Conservation (phyloP, 208 protist species). For the Balamuthia mandrillaris region DNA sequence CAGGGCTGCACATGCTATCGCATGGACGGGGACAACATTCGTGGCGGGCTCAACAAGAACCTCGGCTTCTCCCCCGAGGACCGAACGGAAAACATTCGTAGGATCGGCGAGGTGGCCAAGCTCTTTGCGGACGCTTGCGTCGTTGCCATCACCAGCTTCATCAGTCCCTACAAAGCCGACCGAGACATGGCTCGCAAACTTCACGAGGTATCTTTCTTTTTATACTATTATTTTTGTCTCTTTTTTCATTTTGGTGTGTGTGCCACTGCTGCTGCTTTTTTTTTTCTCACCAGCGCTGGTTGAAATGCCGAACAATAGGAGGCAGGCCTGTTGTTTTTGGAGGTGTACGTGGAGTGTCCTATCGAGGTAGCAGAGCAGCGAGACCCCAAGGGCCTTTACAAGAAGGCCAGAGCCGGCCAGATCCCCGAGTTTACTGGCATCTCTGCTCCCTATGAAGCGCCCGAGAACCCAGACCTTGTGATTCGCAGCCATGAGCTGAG, state of each 20-base stretch:
- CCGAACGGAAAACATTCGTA: slow-evolving; percentile 9
- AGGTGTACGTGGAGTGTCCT: not conserved
- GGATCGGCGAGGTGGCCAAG: slow-evolving; percentile 21
- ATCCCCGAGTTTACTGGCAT: slow-evolving; percentile 31
- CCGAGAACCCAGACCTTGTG: not conserved
- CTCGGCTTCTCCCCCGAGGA: slow-evolving; percentile 13
- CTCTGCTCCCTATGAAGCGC: slow-evolving; percentile 8
- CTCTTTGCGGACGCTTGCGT: not conserved
- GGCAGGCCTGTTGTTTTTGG: slow-evolving; percentile 1
- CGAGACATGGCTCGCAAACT: not conserved
- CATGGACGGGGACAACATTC: slow-evolving; percentile 28
- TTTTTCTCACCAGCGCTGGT: too few relatives aligned
- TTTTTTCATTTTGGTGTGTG: too few relatives aligned
- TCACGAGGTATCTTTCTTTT: too few relatives aligned
- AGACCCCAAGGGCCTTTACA: slow-evolving; percentile 34
- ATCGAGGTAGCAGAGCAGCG: slow-evolving; percentile 1
- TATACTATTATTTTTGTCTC: too few relatives aligned
- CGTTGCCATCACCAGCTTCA: slow-evolving; percentile 15
- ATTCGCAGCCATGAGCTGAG: not conserved
- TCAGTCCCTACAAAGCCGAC: not conserved
- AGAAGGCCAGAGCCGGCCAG: slow-evolving; percentile 21
- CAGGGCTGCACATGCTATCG: not conserved
- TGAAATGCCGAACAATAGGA: too few relatives aligned
- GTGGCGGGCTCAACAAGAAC: not conserved
- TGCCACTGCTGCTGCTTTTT: too few relatives aligned